Conservation (phyloP, 495 filamentous ascomycete genomes). For the Penicillium ochrochloron region DNA sequence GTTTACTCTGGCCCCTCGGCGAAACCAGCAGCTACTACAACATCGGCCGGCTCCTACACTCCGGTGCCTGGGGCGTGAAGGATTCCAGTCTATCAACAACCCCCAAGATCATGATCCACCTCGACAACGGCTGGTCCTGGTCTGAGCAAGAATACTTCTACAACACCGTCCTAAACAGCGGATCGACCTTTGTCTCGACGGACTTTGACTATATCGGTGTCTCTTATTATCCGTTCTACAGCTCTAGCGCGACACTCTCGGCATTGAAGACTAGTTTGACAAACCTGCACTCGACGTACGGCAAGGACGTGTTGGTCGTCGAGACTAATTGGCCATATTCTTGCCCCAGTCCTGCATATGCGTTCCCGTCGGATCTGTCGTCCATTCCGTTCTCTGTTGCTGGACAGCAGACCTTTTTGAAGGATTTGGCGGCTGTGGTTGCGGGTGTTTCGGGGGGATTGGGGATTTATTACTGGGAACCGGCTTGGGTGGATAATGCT, state of each 20-base stretch:
- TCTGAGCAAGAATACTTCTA: conserved; percentile 66
- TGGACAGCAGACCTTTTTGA: conserved; percentile 63
- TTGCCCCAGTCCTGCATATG: conserved; percentile 57
- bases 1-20: conserved; percentile 68
- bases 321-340: conserved; percentile 71
- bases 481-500: conserved; percentile 68
- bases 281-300: conserved; percentile 62
- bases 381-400: conserved; percentile 62
- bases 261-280: conserved; percentile 58
- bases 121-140: conserved; percentile 75
- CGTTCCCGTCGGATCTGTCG: conserved; percentile 61
- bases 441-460: conserved; percentile 48
- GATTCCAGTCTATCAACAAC: conserved; percentile 58
- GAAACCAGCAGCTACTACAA: conserved; percentile 55
- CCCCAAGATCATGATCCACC: conserved; percentile 69
- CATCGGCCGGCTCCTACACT: conserved; percentile 64
- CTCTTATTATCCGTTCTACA: conserved; percentile 73
- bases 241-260: conserved; percentile 56
- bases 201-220: conserved; percentile 74
- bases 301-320: conserved; percentile 64
- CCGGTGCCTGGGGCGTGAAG: conserved; percentile 64
- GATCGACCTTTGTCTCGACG: conserved; percentile 48
- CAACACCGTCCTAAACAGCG: conserved; percentile 56
- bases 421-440: conserved; percentile 58
- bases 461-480: conserved; percentile 75